Evolutionary conservation across 352 stramenopile species (phyloP).

Genomic region (Hyphochytrium catenoides): DNA sequence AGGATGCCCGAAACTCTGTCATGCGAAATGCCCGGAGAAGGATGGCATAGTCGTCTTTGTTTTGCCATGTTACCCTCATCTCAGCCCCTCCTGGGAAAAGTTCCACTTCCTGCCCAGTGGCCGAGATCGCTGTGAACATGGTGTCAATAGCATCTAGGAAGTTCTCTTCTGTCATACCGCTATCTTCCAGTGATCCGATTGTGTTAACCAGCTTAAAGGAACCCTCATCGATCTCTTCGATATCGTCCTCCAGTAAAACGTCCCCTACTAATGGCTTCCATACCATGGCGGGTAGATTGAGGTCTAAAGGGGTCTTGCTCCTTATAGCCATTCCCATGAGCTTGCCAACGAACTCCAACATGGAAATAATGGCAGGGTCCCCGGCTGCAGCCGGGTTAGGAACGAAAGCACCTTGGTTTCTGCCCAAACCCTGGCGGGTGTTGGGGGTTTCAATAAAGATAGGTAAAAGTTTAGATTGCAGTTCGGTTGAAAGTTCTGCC

Average conservation of each 20-base stretch:
- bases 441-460: conserved; percentile 70
- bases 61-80: conserved; percentile 66
- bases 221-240: conserved; percentile 46
- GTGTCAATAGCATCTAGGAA: conserved; percentile 75
- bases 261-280: conserved; percentile 77
- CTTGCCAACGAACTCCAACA: conserved; percentile 82
- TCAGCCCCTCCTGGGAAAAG: conserved; percentile 42
- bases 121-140: conserved; percentile 61
- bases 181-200: conserved; percentile 42
- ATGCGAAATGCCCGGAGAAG: conserved; percentile 47
- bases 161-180: conserved; percentile 49
- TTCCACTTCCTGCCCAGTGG: conserved; percentile 40
- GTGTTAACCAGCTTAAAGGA: conserved; percentile 68
- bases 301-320: conserved; percentile 69
- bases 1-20: conserved; percentile 44
- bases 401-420: conserved; percentile 65
- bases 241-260: conserved; percentile 36
- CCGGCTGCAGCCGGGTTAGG: conserved; percentile 30
- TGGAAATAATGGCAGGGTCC: conserved; percentile 30
- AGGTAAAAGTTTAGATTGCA: conserved; percentile 51
- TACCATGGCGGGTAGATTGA: conserved; percentile 68
- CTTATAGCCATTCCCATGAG: conserved; percentile 76
- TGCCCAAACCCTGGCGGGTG: conserved; percentile 36
- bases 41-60: conserved; percentile 51
- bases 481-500: conserved; percentile 54